Evolutionary conservation across 2,329 filamentous ascomycete genomes (phyloP).

Genomic region (Botrytis elliptica): DNA sequence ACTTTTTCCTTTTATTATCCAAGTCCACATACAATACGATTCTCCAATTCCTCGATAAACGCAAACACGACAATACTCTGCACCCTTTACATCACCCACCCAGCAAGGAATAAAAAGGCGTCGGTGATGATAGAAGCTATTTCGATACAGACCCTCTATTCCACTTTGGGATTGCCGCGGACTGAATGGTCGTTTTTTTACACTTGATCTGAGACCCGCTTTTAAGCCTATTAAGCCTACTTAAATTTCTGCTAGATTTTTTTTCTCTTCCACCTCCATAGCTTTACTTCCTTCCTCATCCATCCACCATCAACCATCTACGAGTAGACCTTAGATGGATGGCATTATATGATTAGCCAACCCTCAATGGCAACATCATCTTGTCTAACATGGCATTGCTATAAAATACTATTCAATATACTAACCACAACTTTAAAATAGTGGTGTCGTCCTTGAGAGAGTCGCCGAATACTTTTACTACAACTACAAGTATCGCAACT

Average conservation of each 20-base stretch:
- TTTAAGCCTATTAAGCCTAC: conserved; percentile 11
- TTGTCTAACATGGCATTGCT: conserved; percentile 12
- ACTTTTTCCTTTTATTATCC: neutral
- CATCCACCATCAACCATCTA: neutral
- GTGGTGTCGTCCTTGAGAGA: conserved; percentile 73
- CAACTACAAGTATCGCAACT: conserved; percentile 70
- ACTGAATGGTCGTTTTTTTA: conserved; percentile 47
- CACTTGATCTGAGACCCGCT: conserved; percentile 61
- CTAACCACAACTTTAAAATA: conserved; percentile 39
- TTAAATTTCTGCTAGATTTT: neutral
- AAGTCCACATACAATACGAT: neutral
- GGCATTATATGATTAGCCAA: neutral
- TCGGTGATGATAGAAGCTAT: conserved; percentile 38
- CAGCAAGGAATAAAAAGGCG: conserved; percentile 21
- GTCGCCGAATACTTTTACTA: conserved; percentile 83
- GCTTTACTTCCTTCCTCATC: neutral
- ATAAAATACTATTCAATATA: neutral
- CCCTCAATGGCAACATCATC: neutral
- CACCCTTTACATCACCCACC: neutral
- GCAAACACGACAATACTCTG: neutral
- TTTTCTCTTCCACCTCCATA: neutral
- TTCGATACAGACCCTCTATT: conserved; percentile 39
- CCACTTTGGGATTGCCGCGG: conserved; percentile 29
- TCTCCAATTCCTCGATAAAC: neutral
- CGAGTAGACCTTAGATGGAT: neutral